Conservation (phyloP, 192 early-diverging fungal species). For the Mortierella alpina region DNA sequence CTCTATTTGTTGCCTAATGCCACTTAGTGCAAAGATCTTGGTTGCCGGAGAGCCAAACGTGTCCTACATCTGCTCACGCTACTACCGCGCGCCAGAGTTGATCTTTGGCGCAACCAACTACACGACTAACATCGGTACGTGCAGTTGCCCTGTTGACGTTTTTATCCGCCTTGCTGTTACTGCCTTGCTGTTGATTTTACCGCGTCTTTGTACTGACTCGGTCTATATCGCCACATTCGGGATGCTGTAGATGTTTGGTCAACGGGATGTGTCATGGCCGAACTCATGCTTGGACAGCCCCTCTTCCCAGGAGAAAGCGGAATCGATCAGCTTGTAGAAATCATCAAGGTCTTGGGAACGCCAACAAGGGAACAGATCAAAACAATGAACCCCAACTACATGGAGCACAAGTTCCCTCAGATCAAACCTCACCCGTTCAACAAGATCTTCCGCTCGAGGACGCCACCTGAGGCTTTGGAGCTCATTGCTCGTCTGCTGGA, state of each 20-base stretch:
- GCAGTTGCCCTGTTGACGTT: neutral
- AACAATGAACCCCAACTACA: slow-evolving; percentile 98
- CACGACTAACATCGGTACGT: slow-evolving; percentile 74
- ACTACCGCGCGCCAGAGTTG: slow-evolving; percentile 96
- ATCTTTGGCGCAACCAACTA: slow-evolving; percentile 97
- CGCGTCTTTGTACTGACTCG: neutral
- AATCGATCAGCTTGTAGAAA: slow-evolving; percentile 98
- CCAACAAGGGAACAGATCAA: slow-evolving; percentile 96
- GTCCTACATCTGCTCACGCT: slow-evolving; percentile 97
- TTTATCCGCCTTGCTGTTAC: slow-evolving; percentile 6
- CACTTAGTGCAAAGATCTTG: slow-evolving; percentile 89
- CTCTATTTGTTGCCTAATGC: neutral
- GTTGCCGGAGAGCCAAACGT: slow-evolving; percentile 97
- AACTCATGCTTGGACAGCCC: slow-evolving; percentile 93
- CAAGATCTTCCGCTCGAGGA: slow-evolving; percentile 88
- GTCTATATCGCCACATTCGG: no score
- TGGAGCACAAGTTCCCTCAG: slow-evolving; percentile 98
- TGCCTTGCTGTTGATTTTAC: neutral
- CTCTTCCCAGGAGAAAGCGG: slow-evolving; percentile 97
- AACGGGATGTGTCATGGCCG: slow-evolving; percentile 95
- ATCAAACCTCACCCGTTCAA: slow-evolving; percentile 94
- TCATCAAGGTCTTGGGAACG: slow-evolving; percentile 98
- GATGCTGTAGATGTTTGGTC: slow-evolving; percentile 88
- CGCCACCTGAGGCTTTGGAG: slow-evolving; percentile 88
- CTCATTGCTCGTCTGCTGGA: slow-evolving; percentile 88